Evolutionary conservation across 2,329 filamentous ascomycete species (phyloP), one percentile per base, ranked within the genome.

Genomic region (Penicillium sp.): DNA sequence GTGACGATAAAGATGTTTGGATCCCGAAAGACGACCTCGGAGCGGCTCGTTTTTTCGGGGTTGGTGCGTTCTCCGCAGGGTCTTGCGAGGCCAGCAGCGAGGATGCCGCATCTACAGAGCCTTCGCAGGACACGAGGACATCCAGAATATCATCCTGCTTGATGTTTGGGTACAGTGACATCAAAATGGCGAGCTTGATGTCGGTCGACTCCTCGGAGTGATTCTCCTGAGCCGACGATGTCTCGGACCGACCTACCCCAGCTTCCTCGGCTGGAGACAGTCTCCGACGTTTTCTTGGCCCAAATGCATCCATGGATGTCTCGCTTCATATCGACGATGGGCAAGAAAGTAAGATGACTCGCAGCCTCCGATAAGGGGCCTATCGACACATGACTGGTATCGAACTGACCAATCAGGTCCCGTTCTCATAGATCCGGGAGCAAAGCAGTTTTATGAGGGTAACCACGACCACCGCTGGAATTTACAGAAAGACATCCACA

Each of bases 101-200:
- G 0, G 83, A 81, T 0, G 89, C 85, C 8, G 79, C 73, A 18
- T 85, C 74, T 0, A 96, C 87, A 0, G 84, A 89, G 0, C 94
- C 94, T 25, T 92, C 82, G 53, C 89, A 85, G 0, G 84, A 85
- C 0, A 96, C 76, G 0, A 97, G 78, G 5, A 90, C 76, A 58
- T 97, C 92, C 0, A 99, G 79, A 0, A 96, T 76, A 0, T 79
- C 76, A 31, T 86, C 82, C 42, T 88, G 84, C 7, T 84, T 79
- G 4, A 85, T 58, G 0, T 76, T 67, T 0, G 89, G 84, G 58
- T 91, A 81, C 0, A 96, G 74, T 0, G 94, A 97, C 2, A 87
- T 82, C 3, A 99, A 76, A 1, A 95, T 76, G 1, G 91, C 91
- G 13, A 99, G 75, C 66, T 96, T 97, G 62, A 95, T 78, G 56